Evolutionary conservation across 2,329 filamentous ascomycete species (phyloP), one percentile per base, ranked within the genome.

Genomic region (Trichoderma endophyticum): DNA sequence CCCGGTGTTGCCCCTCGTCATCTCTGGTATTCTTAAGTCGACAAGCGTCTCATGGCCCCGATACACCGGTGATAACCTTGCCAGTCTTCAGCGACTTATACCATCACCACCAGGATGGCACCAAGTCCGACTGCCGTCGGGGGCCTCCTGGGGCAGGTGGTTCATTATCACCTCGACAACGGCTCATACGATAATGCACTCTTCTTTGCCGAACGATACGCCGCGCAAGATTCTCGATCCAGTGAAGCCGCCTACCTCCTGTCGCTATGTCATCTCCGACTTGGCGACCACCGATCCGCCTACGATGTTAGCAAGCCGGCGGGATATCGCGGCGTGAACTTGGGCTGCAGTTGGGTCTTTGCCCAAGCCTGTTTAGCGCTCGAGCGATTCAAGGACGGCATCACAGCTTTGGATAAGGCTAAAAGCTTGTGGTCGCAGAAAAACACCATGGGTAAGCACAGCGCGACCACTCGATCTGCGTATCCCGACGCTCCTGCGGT

Each of bases 331-430:
- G 93, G 92, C 26, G 85, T 87, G 36, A 93, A 98, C 82, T 79
- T 97, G 30, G 95, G 95, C 34, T 98, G 95, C 82, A 90, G 93
- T 21, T 98, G 95, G 83, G 88, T 98, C 60, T 97, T 95, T 84
- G 95, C 95, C 67, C 94, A 97, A 79, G 90, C 94, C 51, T 98
- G 94, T 78, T 83, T 98, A 73, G 89, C 89, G 59, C 83, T 98
- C 71, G 94, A 93, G 73, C 90, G 90, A 74, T 91, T 91, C 80
- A 90, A 92, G 73, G 93, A 97, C 77, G 96, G 96, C 30, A 92
- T 95, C 70, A 86, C 88, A 12, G 94, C 93, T 6, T 83, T 99
- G 78, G 96, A 99, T 77, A 95, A 94, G 80, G 90, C 92, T 61
- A 91, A 90, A 79, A 83, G 85, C n/a, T 82, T 91, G 26, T 98